Conservation (phyloP, 1,139 yeast species). For the Kodamaea arcana region DNA sequence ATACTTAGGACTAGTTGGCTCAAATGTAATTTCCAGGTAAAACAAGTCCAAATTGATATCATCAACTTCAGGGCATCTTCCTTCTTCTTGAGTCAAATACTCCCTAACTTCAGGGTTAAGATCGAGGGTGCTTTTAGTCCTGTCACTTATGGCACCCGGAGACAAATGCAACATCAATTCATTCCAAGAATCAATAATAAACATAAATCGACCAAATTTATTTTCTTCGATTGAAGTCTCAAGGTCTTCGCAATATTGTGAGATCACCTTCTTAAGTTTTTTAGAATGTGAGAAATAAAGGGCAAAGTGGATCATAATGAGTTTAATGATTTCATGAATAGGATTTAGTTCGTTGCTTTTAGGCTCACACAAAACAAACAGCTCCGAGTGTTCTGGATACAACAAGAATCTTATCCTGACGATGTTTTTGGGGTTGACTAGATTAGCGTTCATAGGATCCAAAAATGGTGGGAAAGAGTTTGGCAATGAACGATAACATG, state of each 20-base stretch:
- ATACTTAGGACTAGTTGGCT: conserved; percentile 13
- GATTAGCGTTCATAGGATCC: conserved; percentile 12
- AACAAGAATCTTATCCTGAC: conserved; percentile 35
- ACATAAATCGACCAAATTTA: conserved; percentile 33
- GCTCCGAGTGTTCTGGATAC: conserved; percentile 41
- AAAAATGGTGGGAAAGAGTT: conserved; percentile 35
- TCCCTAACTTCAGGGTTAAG: conserved; percentile 30
- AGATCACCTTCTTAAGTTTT: conserved; percentile 32
- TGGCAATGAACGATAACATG: conserved; percentile 33
- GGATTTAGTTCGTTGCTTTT: conserved; percentile 65
- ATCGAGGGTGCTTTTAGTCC: conserved; percentile 17
- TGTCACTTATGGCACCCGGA: conserved; percentile 20
- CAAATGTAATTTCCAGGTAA: conserved; percentile 21
- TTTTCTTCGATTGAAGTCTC: conserved; percentile 31
- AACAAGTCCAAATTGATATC: conserved; percentile 25
- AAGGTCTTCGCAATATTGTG: conserved; percentile 30
- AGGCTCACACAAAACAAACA: conserved; percentile 41
- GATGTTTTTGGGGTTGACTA: conserved; percentile 27
- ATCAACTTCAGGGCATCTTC: conserved; percentile 13
- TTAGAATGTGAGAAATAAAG: conserved; percentile 39
- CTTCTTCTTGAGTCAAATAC: conserved; percentile 19
- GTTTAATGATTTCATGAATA: conserved; percentile 61
- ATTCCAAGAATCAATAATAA: conserved; percentile 42
- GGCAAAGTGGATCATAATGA: conserved; percentile 41
- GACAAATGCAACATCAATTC: conserved; percentile 32